Evolutionary conservation across 768 basidiomycete genomes (phyloP).

Genomic region (Neoboletus magnificus): DNA sequence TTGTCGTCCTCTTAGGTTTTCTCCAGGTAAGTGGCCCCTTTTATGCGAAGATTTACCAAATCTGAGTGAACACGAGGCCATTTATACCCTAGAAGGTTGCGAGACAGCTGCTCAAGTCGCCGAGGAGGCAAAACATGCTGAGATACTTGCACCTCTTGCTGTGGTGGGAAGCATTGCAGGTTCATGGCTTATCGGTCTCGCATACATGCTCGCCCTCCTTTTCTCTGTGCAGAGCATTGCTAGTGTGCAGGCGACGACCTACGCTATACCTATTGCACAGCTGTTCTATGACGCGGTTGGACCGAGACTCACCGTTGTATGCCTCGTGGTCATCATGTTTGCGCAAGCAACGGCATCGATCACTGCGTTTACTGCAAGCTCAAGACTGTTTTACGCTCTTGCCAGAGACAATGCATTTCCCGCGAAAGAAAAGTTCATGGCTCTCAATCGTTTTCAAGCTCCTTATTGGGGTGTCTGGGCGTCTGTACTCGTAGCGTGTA

Average conservation of each 20-base stretch:
- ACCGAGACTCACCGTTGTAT: conserved; percentile 44
- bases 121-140: conserved; percentile 55
- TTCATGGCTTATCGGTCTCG: conserved; percentile 55
- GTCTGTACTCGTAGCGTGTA: conserved; percentile 50
- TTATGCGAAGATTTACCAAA: neutral
- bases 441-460: conserved; percentile 50
- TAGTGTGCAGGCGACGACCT: conserved; percentile 46
- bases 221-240: conserved; percentile 54
- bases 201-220: conserved; percentile 56
- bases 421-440: conserved; percentile 44
- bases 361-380: conserved; percentile 58
- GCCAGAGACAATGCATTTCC: conserved; percentile 55
- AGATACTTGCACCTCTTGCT: conserved; percentile 54
- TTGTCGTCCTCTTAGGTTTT: conserved; percentile 58
- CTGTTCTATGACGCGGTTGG: conserved; percentile 55
- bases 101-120: conserved; percentile 64
- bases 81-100: conserved; percentile 60
- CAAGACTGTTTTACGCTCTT: conserved; percentile 53
- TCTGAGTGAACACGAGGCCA: conserved; percentile 35
- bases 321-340: conserved; percentile 45
- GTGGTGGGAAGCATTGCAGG: conserved; percentile 55
- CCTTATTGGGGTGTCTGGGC: conserved; percentile 55
- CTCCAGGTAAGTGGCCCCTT: conserved; percentile 20
- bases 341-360: conserved; percentile 55
- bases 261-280: conserved; percentile 59